Evolutionary conservation across 140 eudicot species (phyloP).

Genomic region (Erigeron philadelphicus): DNA sequence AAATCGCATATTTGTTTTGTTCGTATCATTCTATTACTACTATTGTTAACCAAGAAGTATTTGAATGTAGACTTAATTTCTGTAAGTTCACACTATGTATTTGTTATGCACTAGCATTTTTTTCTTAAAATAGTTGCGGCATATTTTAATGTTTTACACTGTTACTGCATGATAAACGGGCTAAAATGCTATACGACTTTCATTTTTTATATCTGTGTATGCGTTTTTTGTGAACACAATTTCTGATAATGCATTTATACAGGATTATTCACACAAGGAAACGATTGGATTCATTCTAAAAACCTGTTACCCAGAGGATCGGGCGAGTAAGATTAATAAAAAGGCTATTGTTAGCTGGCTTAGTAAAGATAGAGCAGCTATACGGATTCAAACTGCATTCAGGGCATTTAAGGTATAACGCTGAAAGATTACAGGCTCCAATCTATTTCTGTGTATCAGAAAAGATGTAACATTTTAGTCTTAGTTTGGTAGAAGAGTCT

Average conservation of each 20-base stretch:
- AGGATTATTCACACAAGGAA: slow-evolving; percentile 19
- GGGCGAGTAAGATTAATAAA: slow-evolving; percentile 23
- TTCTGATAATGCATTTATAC: neutral
- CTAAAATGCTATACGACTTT: neutral
- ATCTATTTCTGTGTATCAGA: neutral
- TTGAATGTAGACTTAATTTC: neutral
- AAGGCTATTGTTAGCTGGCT: slow-evolving; percentile 20
- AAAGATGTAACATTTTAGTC: neutral
- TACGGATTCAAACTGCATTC: slow-evolving; percentile 69
- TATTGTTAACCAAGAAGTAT: neutral
- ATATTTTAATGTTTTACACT: neutral
- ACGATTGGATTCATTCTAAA: slow-evolving; percentile 28
- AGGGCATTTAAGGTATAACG: slow-evolving; percentile 64
- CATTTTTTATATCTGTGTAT: neutral
- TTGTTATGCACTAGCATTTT: neutral
- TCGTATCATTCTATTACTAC: neutral
- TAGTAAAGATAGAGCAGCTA: slow-evolving; percentile 65
- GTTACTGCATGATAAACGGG: neutral
- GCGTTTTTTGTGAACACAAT: neutral
- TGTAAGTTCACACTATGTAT: neutral
- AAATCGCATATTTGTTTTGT: neutral
- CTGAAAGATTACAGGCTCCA: slow-evolving; percentile 3
- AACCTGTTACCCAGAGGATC: slow-evolving; percentile 22
- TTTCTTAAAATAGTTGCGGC: too few species aligned
- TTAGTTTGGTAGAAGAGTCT: neutral